phyloP scores from a whole-genome alignment of 805 yeast species.

The Candida khao-thaluensis region DNA sequence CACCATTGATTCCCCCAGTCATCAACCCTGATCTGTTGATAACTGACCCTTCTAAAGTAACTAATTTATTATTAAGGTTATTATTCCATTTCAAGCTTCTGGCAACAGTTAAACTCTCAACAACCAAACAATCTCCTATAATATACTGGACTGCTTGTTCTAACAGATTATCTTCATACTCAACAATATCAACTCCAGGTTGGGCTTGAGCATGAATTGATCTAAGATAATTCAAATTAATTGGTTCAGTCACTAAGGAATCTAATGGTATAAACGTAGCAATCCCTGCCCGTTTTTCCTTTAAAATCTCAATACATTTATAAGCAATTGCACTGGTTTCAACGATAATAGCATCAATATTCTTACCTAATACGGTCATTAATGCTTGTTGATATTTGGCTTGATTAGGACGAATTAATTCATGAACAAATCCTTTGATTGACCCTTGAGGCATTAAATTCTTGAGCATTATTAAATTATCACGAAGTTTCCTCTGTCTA shows the following conservation, averaged over 20 bases:
- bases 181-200: constrained; percentile 73
- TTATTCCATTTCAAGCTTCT: constrained; percentile 66
- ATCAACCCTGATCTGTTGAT: constrained; percentile 84
- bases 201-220: constrained; percentile 52
- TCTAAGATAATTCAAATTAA: constrained; percentile 55
- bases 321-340: constrained; percentile 67
- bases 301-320: constrained; percentile 73
- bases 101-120: constrained; percentile 70
- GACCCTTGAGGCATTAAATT: constrained; percentile 72
- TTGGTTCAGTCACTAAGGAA: constrained; percentile 54
- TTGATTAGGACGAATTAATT: constrained; percentile 74
- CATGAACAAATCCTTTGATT: constrained; percentile 77
- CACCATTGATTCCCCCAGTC: constrained; percentile 82
- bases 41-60: constrained; percentile 79
- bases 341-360: constrained; percentile 82
- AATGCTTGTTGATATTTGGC: constrained; percentile 72
- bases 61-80: constrained; percentile 58
- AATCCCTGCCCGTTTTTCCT: constrained; percentile 80
- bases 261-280: constrained; percentile 90
- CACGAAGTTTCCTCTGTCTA: constrained; percentile 67
- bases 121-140: constrained; percentile 75
- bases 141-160: constrained; percentile 80
- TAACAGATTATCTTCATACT: constrained; percentile 57
- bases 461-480: constrained; percentile 66
- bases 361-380: constrained; percentile 72